Evolutionary conservation across 139 green algal species (phyloP).

Genomic region (Ettlia oleoabundans): DNA sequence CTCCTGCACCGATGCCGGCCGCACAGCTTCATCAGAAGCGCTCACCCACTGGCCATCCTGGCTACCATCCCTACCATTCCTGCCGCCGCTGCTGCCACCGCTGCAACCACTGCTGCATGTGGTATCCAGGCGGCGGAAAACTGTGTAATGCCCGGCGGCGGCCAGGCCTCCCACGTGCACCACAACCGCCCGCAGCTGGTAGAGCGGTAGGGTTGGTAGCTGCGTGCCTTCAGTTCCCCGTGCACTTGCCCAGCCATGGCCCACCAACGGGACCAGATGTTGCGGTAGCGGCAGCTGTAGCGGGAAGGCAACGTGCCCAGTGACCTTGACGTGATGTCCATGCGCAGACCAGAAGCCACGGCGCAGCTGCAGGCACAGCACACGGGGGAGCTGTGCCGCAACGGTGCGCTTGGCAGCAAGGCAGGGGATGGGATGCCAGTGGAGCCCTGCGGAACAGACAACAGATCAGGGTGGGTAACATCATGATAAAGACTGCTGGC

Average conservation of each 20-base stretch:
- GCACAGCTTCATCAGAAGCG: slow-evolving; percentile 16
- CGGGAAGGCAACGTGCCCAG: slow-evolving; percentile 7
- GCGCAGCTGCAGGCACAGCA: slow-evolving; percentile 39
- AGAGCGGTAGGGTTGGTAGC: not conserved
- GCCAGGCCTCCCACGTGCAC: slow-evolving; percentile 9
- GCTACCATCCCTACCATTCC: no score
- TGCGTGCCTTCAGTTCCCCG: not conserved
- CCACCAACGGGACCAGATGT: not conserved
- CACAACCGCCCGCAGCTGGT: slow-evolving; percentile 22
- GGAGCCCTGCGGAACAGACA: not conserved
- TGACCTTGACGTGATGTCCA: slow-evolving; percentile 20
- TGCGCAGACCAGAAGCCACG: slow-evolving; percentile 19
- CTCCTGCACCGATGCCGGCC: not conserved
- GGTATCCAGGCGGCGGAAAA: slow-evolving; percentile 12
- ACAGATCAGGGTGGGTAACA: not conserved
- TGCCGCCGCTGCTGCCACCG: not conserved
- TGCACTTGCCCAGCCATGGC: not conserved
- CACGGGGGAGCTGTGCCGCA: not conserved
- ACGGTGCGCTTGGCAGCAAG: not conserved
- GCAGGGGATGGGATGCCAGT: not conserved
- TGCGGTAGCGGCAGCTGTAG: not conserved
- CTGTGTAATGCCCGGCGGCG: slow-evolving; percentile 10
- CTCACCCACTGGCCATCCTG: no score
- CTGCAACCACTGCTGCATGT: not conserved
- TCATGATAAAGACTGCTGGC: not conserved